Base-by-base conservation (phyloP, 2,329 filamentous ascomycete genomes). In the Ustulina deusta region DNA sequence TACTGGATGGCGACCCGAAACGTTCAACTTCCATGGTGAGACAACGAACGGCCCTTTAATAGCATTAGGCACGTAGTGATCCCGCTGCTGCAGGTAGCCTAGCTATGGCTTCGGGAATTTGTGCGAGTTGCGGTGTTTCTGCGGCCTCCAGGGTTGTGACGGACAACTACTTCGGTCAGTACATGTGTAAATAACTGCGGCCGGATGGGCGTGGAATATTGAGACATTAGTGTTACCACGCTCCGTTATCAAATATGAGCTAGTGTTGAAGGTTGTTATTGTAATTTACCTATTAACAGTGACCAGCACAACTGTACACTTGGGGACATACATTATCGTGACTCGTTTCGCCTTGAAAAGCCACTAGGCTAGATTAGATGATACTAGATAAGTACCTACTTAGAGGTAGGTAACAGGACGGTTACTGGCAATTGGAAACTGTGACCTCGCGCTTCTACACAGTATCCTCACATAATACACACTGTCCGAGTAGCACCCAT, bases 31-130 rank as follows among this genome's bases (percentile, higher is more conserved):
- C 42, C 20, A 5, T 20, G 10, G 36, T 52, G 42, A n/a, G 46
- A 61, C 46, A 6, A 15, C 38, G 38, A 2, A 27, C 49, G n/a
- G 38, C 10, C 22, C 17, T 3, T 15, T 29, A 17, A 27, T 32
- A 29, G 38, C n/a, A 27, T 32, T 9, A 13, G 17, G 20, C 49
- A 25, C 58, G 27, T 62, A 29, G 36, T 7, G 55, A 10, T 40
- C 3, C 49, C 27, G 17, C 34, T 38, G 22, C 52, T 52, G 60
- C 38, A 40, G 44, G 54, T 38, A 59, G 59, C 65, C 59, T 57
- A 54, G 57, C 46, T 6, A 42, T 57, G 17, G 25, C 46, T 36
- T 54, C 49, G 57, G 57, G 32, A n/a, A 32, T 51, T 25, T 40
- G 29, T 13, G 34, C n/a, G 46, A 54, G 25, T 49, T 62, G 36